Evolutionary conservation across 2,329 filamentous ascomycete species (phyloP), one percentile per base, ranked within the genome.

Genomic region (Ophiostoma ulmi): DNA sequence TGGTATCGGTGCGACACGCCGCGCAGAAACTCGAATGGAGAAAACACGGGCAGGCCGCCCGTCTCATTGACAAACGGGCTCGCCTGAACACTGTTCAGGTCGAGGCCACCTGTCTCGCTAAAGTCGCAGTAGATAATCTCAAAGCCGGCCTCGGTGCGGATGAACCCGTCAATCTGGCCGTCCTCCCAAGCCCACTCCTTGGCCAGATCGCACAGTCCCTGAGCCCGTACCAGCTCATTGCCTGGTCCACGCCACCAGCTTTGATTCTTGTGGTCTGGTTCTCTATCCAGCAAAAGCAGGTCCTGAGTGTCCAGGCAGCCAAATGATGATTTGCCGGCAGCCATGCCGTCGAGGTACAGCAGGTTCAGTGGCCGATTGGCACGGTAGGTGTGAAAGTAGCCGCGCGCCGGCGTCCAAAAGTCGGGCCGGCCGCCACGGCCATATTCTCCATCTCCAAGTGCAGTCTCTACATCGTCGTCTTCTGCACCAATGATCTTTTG

Each of bases 51-150:
- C 72, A 41, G 76, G 70, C 13, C 55, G 73, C 44, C 74, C 68
- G 52, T 77, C 69, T 76, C 55, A 36, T 70, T 72, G 31, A 22
- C 2, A 31, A 75, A 58, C 35, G 74, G 66, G 41, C 68, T 69
- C 17, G 66, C 39, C 14, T 70, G 72, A 35, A 78, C 76, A 5
- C 77, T 77, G 1, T 82, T 72, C 26, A 80, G 75, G 22, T 80
- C 76, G 13, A 86, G 73, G 0, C 81, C 82, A 20, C 71, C 74
- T 3, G 61, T 75, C 2, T 79, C 73, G 11, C 74, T 73, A 65
- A 92, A 92, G 69, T 88, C 80, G 76, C 90, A 92, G 26, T 90
- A 80, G 68, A 92, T 89, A 69, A 91, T 82, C 77, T 92, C 90
- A 74, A 91, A 91, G 0, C 90, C 90, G 22, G 84, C 83, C 75